phyloP scores from a whole-genome alignment of 2,329 filamentous ascomycete genomes.

The Penicillium sp. region DNA sequence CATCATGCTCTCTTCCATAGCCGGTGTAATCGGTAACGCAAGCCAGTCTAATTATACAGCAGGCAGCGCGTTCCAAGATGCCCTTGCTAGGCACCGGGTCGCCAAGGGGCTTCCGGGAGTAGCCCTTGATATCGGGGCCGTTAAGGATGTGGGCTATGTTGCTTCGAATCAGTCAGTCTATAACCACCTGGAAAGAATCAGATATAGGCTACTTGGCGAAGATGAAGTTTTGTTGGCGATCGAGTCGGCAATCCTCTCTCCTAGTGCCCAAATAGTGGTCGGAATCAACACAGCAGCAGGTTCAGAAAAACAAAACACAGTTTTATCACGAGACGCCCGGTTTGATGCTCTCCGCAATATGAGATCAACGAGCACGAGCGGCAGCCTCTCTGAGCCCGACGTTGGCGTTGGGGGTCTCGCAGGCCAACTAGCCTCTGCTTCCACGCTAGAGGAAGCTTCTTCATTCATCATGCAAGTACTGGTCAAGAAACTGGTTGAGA shows the following conservation, averaged over 20 bases:
- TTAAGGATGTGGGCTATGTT: conserved; percentile 10
- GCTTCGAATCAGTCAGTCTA: background rate
- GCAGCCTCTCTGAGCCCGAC: background rate
- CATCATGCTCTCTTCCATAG: background rate
- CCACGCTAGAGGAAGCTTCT: background rate
- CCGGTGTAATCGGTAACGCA: background rate
- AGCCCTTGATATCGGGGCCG: too few species aligned
- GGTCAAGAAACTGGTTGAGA: conserved; percentile 1
- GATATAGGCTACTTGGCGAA: background rate
- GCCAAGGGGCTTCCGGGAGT: too few species aligned
- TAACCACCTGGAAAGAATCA: background rate
- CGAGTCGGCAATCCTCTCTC: background rate
- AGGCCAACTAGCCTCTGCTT: background rate
- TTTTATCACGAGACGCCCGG: background rate
- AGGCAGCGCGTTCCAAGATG: background rate
- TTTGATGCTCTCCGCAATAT: background rate
- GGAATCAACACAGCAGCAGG: background rate
- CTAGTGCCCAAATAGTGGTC: background rate
- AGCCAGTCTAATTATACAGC: background rate
- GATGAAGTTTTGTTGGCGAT: background rate
- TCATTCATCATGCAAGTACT: background rate
- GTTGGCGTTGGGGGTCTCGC: background rate
- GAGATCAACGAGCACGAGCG: background rate
- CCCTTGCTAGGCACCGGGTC: too few species aligned
- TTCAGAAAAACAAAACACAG: background rate